Conservation (phyloP, 306 rosid species). For the Acacia crassicarpa region DNA sequence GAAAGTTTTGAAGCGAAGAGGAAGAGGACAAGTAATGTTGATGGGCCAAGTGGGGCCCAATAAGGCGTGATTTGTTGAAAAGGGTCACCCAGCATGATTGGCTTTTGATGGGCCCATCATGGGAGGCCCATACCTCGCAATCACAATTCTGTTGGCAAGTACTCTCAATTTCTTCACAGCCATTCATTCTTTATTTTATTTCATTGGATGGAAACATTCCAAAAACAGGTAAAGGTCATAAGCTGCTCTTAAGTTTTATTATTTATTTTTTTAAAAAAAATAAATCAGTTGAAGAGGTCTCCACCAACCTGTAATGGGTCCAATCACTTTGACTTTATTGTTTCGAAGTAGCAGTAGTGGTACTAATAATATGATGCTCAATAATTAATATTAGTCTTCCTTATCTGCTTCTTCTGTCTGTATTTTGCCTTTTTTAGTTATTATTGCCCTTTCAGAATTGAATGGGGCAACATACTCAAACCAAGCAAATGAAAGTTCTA, state of each 20-base stretch:
- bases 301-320: conserved; percentile 33
- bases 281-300: conserved; percentile 25
- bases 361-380: too few species aligned
- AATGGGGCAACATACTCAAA: conserved; percentile 14
- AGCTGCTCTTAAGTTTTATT: conserved; percentile 8
- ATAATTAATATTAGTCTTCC: not conserved
- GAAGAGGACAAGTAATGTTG: conserved; percentile 6
- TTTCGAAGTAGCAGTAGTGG: conserved; percentile 14
- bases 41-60: conserved; percentile 48
- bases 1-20: conserved; percentile 22
- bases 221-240: conserved; percentile 7
- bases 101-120: conserved; percentile 45
- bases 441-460: conserved; percentile 4
- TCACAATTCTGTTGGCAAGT: conserved; percentile 33
- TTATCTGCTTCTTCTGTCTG: not conserved
- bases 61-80: conserved; percentile 30
- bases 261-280: not conserved
- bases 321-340: conserved; percentile 28
- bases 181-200: conserved; percentile 20
- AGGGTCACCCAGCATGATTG: conserved; percentile 39
- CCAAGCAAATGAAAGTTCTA: conserved; percentile 21
- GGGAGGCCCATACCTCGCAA: conserved; percentile 35
- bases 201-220: conserved; percentile 28
- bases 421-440: not conserved
- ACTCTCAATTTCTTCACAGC: conserved; percentile 23